Conservation (phyloP, 208 protist genomes). For the Naegleria gruberi region DNA sequence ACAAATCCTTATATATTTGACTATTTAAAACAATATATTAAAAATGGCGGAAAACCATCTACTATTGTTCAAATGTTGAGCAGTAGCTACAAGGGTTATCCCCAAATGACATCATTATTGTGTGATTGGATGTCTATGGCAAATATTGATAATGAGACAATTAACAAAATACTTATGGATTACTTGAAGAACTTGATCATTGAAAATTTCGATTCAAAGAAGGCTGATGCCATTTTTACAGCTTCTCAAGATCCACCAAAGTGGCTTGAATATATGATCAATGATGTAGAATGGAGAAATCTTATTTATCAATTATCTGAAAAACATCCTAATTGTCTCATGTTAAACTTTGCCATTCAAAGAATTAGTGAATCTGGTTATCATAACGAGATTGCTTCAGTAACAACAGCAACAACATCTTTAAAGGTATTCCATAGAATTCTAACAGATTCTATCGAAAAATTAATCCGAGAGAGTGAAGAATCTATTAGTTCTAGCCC, state of each 20-base stretch:
- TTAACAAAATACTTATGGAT: background rate
- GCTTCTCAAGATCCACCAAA: background rate
- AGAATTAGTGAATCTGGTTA: background rate
- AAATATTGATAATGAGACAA: background rate
- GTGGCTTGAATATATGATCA: conserved; percentile 16
- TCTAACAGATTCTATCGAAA: conserved; percentile 11
- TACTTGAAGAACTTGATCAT: background rate
- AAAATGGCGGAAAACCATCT: background rate
- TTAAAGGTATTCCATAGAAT: conserved; percentile 12
- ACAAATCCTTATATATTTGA: background rate
- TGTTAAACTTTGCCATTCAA: conserved; percentile 18
- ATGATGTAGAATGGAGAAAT: conserved; percentile 5
- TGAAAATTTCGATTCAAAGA: conserved; percentile 13
- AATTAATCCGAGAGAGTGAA: background rate
- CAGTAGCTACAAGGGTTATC: conserved; percentile 9
- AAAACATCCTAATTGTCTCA: background rate
- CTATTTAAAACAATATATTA: background rate
- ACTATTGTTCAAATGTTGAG: background rate
- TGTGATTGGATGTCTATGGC: background rate
- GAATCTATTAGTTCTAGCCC: background rate
- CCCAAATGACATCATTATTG: background rate
- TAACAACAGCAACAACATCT: background rate
- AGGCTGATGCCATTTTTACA: conserved; percentile 11
- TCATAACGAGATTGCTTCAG: conserved; percentile 14
- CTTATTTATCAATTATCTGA: conserved; percentile 16